Evolutionary conservation across 176 grass and related monocot species (phyloP).

Genomic region (Eremochloa ophiuroides): DNA sequence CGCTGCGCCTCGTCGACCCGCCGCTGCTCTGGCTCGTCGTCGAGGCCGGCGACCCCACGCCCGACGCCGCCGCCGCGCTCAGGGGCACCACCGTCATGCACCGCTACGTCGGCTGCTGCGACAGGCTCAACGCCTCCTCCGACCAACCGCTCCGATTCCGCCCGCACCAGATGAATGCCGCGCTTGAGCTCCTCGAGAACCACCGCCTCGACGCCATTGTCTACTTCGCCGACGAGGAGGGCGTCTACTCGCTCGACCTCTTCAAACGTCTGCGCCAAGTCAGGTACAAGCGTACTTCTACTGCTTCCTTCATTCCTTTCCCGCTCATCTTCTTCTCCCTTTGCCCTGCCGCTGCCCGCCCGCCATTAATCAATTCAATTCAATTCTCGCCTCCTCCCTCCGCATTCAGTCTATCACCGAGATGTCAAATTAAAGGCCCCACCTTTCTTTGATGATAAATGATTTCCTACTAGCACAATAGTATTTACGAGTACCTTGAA

Average conservation of each 20-base stretch:
- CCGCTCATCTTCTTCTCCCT: neutral
- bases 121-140: neutral
- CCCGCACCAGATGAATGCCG: constrained; percentile 79
- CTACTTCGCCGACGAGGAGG: constrained; percentile 95
- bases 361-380: neutral
- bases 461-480: neutral
- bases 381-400: neutral
- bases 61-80: constrained; percentile 65
- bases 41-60: constrained; percentile 53
- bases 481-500: neutral
- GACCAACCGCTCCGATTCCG: neutral
- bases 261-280: constrained; percentile 70
- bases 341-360: too few relatives aligned
- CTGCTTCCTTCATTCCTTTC: neutral
- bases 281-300: constrained; percentile 52
- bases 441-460: neutral
- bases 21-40: constrained; percentile 84
- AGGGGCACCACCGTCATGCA: constrained; percentile 64
- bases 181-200: constrained; percentile 73
- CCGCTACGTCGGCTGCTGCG: constrained; percentile 67
- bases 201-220: constrained; percentile 83
- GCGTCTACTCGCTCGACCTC: constrained; percentile 83
- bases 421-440: neutral
- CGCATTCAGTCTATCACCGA: neutral
- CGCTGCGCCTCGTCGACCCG: constrained; percentile 54